Percentiles rank a stretch among this genome's conserved stretches.
These are phyloP conservation scores for Plectosphaerella sp. DNA, from an alignment of 2,329 filamentous ascomycete genomes.

Conservation along the genomic window DNA sequence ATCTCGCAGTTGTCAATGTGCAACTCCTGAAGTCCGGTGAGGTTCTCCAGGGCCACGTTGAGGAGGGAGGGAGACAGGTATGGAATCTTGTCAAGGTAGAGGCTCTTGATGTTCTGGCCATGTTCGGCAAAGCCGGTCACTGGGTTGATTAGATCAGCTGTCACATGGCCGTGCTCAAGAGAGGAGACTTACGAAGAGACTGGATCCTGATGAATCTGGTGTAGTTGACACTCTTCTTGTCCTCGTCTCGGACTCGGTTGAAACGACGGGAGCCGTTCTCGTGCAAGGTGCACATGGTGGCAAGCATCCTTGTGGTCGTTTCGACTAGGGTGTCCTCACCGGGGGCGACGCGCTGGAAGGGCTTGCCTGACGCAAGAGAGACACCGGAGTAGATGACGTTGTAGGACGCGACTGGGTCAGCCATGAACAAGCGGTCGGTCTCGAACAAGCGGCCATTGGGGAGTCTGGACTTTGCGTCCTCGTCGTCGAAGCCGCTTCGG, in stretches of 20 bases:
- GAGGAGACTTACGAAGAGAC: neutral
- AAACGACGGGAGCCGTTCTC: neutral
- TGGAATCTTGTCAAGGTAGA: slow-evolving; percentile 18
- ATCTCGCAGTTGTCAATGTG: slow-evolving; percentile 23
- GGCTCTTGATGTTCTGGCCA: slow-evolving; percentile 12
- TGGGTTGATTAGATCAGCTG: neutral
- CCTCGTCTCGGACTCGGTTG: neutral
- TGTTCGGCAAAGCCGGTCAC: slow-evolving; percentile 5
- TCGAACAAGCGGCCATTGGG: neutral
- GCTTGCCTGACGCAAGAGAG: neutral
- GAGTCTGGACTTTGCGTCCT: too few species aligned
- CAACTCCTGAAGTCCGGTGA: slow-evolving; percentile 15
- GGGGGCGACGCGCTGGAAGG: neutral
- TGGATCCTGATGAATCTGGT: neutral
- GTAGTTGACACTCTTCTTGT: slow-evolving; percentile 2
- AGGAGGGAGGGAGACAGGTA: slow-evolving; percentile 16
- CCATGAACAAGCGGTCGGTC: neutral
- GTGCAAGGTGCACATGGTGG: neutral
- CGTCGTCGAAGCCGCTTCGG: neutral
- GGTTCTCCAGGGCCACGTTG: slow-evolving; percentile 9
- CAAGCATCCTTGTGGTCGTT: neutral
- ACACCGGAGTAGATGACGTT: neutral
- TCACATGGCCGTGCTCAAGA: neutral
- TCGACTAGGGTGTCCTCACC: neutral
- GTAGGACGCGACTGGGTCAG: neutral